Evolutionary conservation across 2,329 filamentous ascomycete species (phyloP).

Genomic region (Hypoxylon sp.): DNA sequence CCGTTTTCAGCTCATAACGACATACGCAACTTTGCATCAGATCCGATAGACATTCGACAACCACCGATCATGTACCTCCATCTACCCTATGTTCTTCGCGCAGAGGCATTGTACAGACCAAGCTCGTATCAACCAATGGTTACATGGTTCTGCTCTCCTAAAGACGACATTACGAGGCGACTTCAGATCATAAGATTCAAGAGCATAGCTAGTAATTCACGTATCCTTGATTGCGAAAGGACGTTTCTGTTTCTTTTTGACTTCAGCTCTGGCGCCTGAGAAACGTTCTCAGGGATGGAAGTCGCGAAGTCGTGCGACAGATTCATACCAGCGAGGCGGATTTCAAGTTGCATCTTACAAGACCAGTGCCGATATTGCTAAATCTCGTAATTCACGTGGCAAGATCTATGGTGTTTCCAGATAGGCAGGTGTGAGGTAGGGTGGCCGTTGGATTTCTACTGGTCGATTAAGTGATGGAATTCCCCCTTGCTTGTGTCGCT

Average conservation of each 20-base stretch:
- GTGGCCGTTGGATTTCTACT: slow-evolving; percentile 14
- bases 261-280: too few species aligned
- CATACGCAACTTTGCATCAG: not conserved
- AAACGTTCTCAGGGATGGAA: too few species aligned
- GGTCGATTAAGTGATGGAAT: slow-evolving; percentile 28
- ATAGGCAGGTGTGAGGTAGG: slow-evolving; percentile 23
- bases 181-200: not conserved
- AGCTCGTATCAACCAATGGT: not conserved
- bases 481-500: slow-evolving; percentile 9
- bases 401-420: slow-evolving; percentile 20
- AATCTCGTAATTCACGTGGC: slow-evolving; percentile 39
- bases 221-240: too few species aligned
- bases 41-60: not conserved
- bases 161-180: not conserved
- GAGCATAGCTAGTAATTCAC: not conserved
- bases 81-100: not conserved
- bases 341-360: slow-evolving; percentile 29
- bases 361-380: slow-evolving; percentile 23
- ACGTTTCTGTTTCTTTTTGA: too few species aligned
- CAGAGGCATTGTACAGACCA: not conserved
- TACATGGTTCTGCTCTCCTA: not conserved
- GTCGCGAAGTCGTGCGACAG: slow-evolving; percentile 11
- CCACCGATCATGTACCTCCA: not conserved
- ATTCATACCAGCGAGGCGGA: slow-evolving; percentile 18
- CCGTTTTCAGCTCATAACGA: slow-evolving; percentile 19